Evolutionary conservation across 2,329 filamentous ascomycete genomes (phyloP).

Genomic region (Ceratocystis colombiana): DNA sequence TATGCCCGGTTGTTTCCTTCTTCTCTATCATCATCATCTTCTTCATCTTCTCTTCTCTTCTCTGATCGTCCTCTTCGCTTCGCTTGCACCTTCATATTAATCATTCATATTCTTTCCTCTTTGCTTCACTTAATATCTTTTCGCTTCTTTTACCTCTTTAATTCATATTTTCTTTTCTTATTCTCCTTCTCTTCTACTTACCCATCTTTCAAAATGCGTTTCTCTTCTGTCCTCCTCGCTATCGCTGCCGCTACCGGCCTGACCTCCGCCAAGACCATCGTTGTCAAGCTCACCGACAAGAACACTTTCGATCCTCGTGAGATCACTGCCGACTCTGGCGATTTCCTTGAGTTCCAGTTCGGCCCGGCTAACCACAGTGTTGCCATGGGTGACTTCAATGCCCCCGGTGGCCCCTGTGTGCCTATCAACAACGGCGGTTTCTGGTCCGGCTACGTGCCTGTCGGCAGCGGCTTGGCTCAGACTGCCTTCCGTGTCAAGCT

Average conservation of each 20-base stretch:
- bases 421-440: conserved; percentile 36
- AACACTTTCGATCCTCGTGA: conserved; percentile 37
- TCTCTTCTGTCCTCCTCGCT: conserved; percentile 15
- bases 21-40: neutral
- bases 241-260: conserved; percentile 19
- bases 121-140: neutral
- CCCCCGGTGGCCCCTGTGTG: conserved; percentile 34
- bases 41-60: neutral
- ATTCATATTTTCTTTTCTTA: neutral
- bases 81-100: too few relatives aligned
- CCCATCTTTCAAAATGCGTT: conserved; percentile 2
- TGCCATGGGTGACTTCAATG: conserved; percentile 35
- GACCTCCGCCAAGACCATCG: conserved; percentile 29
- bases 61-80: neutral
- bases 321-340: conserved; percentile 38
- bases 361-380: conserved; percentile 44
- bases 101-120: neutral
- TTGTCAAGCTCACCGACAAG: conserved; percentile 38
- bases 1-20: neutral
- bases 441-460: conserved; percentile 37
- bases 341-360: conserved; percentile 46
- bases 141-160: neutral
- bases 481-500: conserved; percentile 30
- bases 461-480: conserved; percentile 23
- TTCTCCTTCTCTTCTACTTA: neutral